Evolutionary conservation across 2,329 filamentous ascomycete species (phyloP), one percentile per base, ranked within the genome.

Genomic region (Aspergillus clavatus): DNA sequence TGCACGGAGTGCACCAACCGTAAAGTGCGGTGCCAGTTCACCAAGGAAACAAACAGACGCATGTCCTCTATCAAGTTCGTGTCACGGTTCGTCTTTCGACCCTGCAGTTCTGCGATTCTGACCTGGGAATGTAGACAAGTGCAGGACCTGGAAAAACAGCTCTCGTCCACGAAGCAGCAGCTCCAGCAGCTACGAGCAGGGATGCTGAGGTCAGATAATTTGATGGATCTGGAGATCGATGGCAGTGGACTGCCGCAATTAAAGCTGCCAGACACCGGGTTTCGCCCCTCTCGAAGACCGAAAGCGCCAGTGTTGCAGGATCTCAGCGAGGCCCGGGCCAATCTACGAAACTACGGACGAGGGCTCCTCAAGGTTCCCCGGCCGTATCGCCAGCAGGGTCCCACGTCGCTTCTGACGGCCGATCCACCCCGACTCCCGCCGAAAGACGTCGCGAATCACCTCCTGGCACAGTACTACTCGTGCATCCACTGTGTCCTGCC

Each of bases 1-100:
- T 98, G 93, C 67, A 96, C 93, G 1, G 93, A 98, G 70, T 98
- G 93, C 71, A 93, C 89, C 4, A 96, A 90, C 66, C 84, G 93
- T 54, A 94, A 91, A 63, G 91, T 97, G 54, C 95, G 94, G 67
- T 98, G 93, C 64, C 91, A 97, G 63, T 98, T 98, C 65, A 98
- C 93, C 40, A 98, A 98, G 71, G 93, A 98, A 70, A 98, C 93
- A 10, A 98, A 98, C 66, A 81, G 93, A 47, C 83, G 93, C 51
- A 98, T 98, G 93, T 97, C 93, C 14, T 97, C 91, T 1, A 97
- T 97, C 72, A 98, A 97, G 80, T 82, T 68, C 59, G 76, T 69
- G 45, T 42, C 46, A 44, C 22, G 7, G 23, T 22, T 26, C 33
- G n/a, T n/a, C 43, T 44, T 12, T 40, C 23, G 43, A 38, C 26